Base-by-base conservation (phyloP, 441 rosid genomes). In the Geranium incanum region DNA sequence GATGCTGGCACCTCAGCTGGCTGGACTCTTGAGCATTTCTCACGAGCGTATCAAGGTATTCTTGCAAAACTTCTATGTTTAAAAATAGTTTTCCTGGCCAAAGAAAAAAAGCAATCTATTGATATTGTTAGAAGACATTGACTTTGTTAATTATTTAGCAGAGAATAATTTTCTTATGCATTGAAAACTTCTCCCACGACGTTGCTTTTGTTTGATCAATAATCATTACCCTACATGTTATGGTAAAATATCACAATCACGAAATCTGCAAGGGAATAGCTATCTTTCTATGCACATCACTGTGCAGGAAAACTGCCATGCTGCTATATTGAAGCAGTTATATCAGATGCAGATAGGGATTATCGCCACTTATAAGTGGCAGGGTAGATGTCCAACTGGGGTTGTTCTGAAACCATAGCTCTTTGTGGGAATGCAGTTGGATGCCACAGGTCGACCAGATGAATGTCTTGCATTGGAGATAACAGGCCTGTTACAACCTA, bases 1-100 rank as follows among this genome's bases (percentile, higher is more conserved):
- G 82, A 86, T 82, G 83, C 82, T 95, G 78, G 99, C 99, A 43
- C 99, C 99, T 79, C 97, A 89, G 80, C 80, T 95, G 80, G 85
- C 78, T 73, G 99, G 99, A 70, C 79, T 68, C 74, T 81, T 95
- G 84, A 89, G 93, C 71, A 85, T 95, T 78, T 92, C 99, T 65
- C 86, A 74, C 33, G 87, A 87, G 73, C 77, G 67, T 76, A 79
- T 95, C 75, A 95, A 92, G 96, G 99, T 87, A 86, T 75, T 75
- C 43, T 71, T 69, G 36, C 70, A 70, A 23, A 38, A 69, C 43
- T 71, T 71, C 73, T 41, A 13, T 68, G 36, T 57, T 72, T 52
- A 18, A 66, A 57, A 62, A 23, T 8, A 19, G 0, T 60, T 60
- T 60, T 60, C 36, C 66, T 21, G 28, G 21, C 23, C 4, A 60